These are phyloP conservation scores for Mycena indigotica DNA, from an alignment of 768 basidiomycete species.

Conservation along the genomic window DNA sequence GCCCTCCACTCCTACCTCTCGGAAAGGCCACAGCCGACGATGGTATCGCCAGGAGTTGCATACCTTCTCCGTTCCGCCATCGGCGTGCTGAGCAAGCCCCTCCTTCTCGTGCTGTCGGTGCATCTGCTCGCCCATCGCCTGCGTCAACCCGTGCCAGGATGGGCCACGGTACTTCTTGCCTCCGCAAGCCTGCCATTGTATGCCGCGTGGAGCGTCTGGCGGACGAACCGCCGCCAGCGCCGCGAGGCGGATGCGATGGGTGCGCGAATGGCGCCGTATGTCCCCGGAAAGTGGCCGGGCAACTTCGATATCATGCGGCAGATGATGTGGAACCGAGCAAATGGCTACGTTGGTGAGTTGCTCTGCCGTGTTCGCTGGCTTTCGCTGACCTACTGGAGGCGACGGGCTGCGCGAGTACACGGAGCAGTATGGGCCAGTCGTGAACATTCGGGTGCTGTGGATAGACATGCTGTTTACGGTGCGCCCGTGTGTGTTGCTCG, in stretches of 20 bases:
- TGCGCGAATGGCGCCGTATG: slow-evolving; percentile 25
- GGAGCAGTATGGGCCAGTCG: slow-evolving; percentile 9
- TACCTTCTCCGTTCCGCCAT: slow-evolving; percentile 7
- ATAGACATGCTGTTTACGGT: slow-evolving; percentile 24
- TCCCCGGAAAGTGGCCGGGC: slow-evolving; percentile 25
- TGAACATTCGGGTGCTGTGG: slow-evolving; percentile 25
- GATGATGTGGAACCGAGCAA: slow-evolving; percentile 25
- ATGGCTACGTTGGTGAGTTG: slow-evolving; percentile 36
- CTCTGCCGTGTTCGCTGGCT: neutral
- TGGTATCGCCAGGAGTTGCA: slow-evolving; percentile 11
- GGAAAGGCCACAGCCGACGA: too few species aligned
- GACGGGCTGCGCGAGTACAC: slow-evolving; percentile 12
- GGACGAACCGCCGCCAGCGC: slow-evolving; percentile 3
- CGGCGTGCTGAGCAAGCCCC: slow-evolving; percentile 9
- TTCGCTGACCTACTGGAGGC: neutral
- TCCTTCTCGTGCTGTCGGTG: slow-evolving; percentile 4
- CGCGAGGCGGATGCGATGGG: slow-evolving; percentile 25
- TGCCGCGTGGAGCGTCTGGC: neutral
- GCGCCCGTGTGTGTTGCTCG: neutral
- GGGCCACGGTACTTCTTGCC: slow-evolving; percentile 5
- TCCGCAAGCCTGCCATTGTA: slow-evolving; percentile 16
- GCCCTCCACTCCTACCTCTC: too few species aligned
- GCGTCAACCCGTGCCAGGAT: neutral
- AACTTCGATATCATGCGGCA: slow-evolving; percentile 30
- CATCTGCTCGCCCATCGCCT: slow-evolving; percentile 3